Evolutionary conservation across 768 basidiomycete species (phyloP).

Genomic region (Crucibulum laeve): DNA sequence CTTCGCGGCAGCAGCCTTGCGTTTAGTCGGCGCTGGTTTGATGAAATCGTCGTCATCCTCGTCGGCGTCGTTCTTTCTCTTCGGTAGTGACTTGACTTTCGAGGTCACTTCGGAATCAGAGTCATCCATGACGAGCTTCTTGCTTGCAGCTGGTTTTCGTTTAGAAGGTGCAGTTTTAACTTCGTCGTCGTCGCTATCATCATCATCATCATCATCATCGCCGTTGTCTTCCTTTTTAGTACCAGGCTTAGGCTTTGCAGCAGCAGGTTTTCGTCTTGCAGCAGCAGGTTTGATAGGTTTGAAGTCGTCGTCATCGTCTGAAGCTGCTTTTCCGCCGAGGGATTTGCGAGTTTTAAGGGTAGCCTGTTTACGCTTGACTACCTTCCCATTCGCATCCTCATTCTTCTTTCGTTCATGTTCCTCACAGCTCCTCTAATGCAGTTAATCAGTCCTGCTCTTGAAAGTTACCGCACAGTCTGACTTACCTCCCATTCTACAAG

Average conservation of each 20-base stretch:
- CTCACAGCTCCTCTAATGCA: constrained; percentile 35
- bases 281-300: constrained; percentile 39
- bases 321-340: constrained; percentile 28
- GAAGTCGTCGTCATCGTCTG: constrained; percentile 44
- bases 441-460: no score
- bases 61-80: constrained; percentile 15
- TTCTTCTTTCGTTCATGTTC: constrained; percentile 40
- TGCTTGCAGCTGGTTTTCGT: no score
- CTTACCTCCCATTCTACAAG: constrained; percentile 80
- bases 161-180: no score
- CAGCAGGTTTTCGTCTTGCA: constrained; percentile 35
- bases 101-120: constrained; percentile 1
- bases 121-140: no score
- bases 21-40: constrained; percentile 7
- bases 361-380: constrained; percentile 42
- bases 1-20: constrained; percentile 13
- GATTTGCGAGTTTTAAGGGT: constrained; percentile 46
- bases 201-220: constrained; percentile 14
- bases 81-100: constrained; percentile 6
- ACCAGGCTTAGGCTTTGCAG: constrained; percentile 21
- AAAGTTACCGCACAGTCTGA: no score
- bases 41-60: constrained; percentile 12
- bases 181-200: constrained; percentile 9
- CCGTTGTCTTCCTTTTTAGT: constrained; percentile 9
- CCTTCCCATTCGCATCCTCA: constrained; percentile 42